Conservation (phyloP, 345 rosid genomes). For the Populus simonii region DNA sequence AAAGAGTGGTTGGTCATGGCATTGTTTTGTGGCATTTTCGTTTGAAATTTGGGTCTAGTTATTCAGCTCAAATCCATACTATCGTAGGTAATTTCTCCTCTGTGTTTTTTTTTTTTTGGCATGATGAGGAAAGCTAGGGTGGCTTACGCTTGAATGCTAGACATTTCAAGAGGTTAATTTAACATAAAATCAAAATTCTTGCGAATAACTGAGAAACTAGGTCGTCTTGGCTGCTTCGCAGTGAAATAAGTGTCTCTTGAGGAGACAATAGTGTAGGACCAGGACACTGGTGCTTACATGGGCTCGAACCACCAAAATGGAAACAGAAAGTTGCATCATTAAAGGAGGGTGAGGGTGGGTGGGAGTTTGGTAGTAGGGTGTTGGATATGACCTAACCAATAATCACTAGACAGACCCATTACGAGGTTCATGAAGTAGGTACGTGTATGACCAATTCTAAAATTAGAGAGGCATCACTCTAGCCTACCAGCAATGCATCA, state of each 20-base stretch:
- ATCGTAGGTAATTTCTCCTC: background rate
- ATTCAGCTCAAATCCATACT: background rate
- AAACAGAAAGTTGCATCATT: background rate
- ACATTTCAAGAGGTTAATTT: no score
- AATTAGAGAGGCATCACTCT: no score
- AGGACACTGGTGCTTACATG: no score
- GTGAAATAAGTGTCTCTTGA: background rate
- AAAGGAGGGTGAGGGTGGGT: background rate
- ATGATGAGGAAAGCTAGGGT: background rate
- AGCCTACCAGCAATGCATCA: no score
- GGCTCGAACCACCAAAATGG: background rate
- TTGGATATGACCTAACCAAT: background rate
- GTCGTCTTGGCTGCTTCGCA: background rate
- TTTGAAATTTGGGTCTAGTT: background rate
- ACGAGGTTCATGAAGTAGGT: background rate
- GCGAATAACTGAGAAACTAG: background rate
- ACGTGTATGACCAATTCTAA: conserved; percentile 14
- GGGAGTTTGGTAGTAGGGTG: conserved; percentile 9
- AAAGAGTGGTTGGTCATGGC: background rate
- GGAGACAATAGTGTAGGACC: no score
- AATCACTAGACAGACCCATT: background rate
- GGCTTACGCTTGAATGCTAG: no score
- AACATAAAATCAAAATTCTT: background rate
- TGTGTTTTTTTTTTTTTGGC: no score
- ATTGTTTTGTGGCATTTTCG: background rate